Evolutionary conservation across 2,329 filamentous ascomycete species (phyloP).

Genomic region (Fusarium protoensiforme): DNA sequence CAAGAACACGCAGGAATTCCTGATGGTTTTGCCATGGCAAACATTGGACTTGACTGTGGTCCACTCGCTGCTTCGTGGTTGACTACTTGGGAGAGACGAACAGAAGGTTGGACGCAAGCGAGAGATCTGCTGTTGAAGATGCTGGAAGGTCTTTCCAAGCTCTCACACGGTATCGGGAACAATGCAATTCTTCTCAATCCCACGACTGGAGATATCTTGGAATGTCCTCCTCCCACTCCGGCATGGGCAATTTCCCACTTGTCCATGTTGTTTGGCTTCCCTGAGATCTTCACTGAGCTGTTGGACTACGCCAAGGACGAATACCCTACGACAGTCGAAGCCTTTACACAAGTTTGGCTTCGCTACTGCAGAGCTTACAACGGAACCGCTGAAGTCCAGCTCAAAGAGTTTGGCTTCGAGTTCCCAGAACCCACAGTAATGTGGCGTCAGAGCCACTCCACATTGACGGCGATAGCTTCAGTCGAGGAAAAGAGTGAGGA

Average conservation of each 20-base stretch:
- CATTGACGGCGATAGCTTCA: conserved; percentile 24
- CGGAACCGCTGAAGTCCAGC: conserved; percentile 13
- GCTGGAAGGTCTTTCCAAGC: conserved; percentile 12
- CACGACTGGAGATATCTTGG: conserved; percentile 25
- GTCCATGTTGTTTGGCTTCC: conserved; percentile 33
- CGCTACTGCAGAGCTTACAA: conserved; percentile 31
- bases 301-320: conserved; percentile 18
- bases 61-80: conserved; percentile 27
- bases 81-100: conserved; percentile 31
- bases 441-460: conserved; percentile 33
- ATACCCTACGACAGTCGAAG: conserved; percentile 1
- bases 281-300: conserved; percentile 25
- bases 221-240: conserved; percentile 29
- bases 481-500: conserved; percentile 22
- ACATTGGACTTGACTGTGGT: conserved; percentile 33
- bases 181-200: conserved; percentile 32
- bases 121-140: conserved; percentile 23
- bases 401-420: conserved; percentile 27
- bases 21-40: conserved; percentile 28
- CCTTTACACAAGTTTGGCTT: conserved; percentile 20
- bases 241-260: conserved; percentile 25
- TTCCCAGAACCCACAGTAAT: conserved; percentile 13
- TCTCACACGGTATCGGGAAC: conserved; percentile 21
- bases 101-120: conserved; percentile 6
- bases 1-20: conserved; percentile 25